Evolutionary conservation across 495 filamentous ascomycete species (phyloP).

Genomic region (Xylaria flabelliformis): DNA sequence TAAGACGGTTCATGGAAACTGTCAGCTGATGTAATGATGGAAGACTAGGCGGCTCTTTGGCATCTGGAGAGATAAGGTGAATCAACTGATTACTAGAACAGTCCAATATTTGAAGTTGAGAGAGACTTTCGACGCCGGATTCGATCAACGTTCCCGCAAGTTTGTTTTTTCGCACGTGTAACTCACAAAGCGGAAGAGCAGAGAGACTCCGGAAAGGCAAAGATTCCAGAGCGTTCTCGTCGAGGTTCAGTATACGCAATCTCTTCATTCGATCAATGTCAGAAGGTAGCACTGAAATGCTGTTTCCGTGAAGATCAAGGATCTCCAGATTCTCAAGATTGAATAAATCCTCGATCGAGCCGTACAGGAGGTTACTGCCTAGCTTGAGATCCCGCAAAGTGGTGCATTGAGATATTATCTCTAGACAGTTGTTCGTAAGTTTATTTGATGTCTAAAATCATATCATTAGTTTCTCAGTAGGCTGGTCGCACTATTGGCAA

Average conservation of each 20-base stretch:
- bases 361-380: slow-evolving; percentile 76
- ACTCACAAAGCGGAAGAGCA: slow-evolving; percentile 71
- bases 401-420: slow-evolving; percentile 72
- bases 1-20: slow-evolving; percentile 78
- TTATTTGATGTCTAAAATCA: slow-evolving; percentile 74
- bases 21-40: slow-evolving; percentile 77
- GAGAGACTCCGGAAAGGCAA: slow-evolving; percentile 73
- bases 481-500: background rate
- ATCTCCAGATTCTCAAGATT: slow-evolving; percentile 71
- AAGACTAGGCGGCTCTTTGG: slow-evolving; percentile 47
- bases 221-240: slow-evolving; percentile 72
- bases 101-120: slow-evolving; percentile 73
- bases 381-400: slow-evolving; percentile 81
- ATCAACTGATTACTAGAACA: slow-evolving; percentile 75
- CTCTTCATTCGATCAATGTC: slow-evolving; percentile 66
- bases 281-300: slow-evolving; percentile 74
- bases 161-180: slow-evolving; percentile 80
- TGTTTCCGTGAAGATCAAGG: slow-evolving; percentile 83
- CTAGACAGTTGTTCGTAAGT: slow-evolving; percentile 70
- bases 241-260: slow-evolving; percentile 77
- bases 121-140: slow-evolving; percentile 59
- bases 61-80: slow-evolving; percentile 49
- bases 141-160: slow-evolving; percentile 75
- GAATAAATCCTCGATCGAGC: slow-evolving; percentile 64
- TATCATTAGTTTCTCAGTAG: slow-evolving; percentile 25